phyloP scores from a whole-genome alignment of 2,329 filamentous ascomycete species.

The Emmonsiellopsis sp. region DNA sequence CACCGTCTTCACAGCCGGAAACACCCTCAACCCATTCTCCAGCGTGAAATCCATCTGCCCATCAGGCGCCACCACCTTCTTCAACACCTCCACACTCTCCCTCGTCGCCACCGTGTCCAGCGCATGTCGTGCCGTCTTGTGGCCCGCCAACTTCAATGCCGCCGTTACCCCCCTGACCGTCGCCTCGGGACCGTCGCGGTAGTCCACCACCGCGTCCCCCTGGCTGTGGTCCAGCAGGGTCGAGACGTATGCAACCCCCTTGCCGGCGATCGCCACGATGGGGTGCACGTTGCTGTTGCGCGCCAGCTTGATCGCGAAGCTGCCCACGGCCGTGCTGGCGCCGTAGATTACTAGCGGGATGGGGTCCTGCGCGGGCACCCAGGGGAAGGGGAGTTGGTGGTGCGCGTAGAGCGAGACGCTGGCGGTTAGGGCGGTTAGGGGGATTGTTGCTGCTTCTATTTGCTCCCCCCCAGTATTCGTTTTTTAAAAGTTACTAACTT shows the following conservation, averaged over 20 bases:
- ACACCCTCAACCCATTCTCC: constrained; percentile 32
- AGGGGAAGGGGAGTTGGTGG: constrained; percentile 42
- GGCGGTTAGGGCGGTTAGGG: constrained; percentile 47
- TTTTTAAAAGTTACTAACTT: not conserved
- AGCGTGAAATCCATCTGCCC: constrained; percentile 33
- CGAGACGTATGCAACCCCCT: constrained; percentile 42
- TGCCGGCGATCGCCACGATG: constrained; percentile 51
- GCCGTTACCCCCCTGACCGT: constrained; percentile 38
- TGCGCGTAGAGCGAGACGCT: constrained; percentile 41
- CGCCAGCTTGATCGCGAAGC: constrained; percentile 50
- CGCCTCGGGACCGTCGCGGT: constrained; percentile 47
- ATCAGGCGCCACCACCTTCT: constrained; percentile 33
- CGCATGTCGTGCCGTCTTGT: constrained; percentile 29
- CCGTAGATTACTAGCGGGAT: constrained; percentile 41
- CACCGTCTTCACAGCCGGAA: constrained; percentile 11
- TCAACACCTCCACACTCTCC: constrained; percentile 37
- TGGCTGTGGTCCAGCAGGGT: constrained; percentile 42
- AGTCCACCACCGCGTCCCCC: constrained; percentile 52
- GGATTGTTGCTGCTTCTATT: constrained; percentile 46
- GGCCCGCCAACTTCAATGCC: constrained; percentile 24
- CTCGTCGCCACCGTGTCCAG: constrained; percentile 51
- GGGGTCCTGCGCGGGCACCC: constrained; percentile 26
- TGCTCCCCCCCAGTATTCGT: not conserved
- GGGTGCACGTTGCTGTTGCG: constrained; percentile 49
- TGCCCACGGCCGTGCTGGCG: constrained; percentile 45